phyloP scores from a whole-genome alignment of 805 yeast species.

The Wickerhamomyces kurtzmanii region DNA sequence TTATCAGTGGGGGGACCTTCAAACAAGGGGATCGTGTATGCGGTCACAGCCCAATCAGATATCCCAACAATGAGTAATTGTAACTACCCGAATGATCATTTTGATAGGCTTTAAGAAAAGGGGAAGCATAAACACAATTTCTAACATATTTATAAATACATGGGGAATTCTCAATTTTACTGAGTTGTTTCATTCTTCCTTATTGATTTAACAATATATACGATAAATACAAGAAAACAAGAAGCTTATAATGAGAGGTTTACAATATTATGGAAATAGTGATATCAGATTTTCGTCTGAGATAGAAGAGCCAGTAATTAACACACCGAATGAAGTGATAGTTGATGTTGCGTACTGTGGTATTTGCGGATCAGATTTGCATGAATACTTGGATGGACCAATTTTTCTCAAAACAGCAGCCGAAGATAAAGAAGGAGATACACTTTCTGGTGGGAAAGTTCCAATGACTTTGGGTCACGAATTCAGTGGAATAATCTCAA shows the following conservation, averaged over 20 bases:
- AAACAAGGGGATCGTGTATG: too few species aligned
- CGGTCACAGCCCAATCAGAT: too few species aligned
- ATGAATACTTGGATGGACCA: slow-evolving; percentile 51
- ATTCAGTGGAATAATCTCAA: slow-evolving; percentile 50
- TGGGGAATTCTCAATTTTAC: too few species aligned
- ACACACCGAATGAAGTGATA: slow-evolving; percentile 30
- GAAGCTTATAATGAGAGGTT: slow-evolving; percentile 34
- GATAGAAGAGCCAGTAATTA: slow-evolving; percentile 24
- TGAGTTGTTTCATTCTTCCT: too few species aligned
- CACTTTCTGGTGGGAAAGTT: slow-evolving; percentile 24
- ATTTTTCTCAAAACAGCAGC: slow-evolving; percentile 42
- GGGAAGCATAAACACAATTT: too few species aligned
- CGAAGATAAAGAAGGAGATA: slow-evolving; percentile 11
- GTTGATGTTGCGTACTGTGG: slow-evolving; percentile 42
- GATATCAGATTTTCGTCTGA: slow-evolving; percentile 23
- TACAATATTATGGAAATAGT: slow-evolving; percentile 28
- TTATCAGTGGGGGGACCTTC: too few species aligned
- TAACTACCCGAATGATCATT: too few species aligned
- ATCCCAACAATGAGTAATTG: too few species aligned
- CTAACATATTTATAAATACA: too few species aligned
- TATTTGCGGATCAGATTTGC: slow-evolving; percentile 53
- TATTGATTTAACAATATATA: too few species aligned
- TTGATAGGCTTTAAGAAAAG: too few species aligned
- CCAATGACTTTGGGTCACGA: slow-evolving; percentile 58
- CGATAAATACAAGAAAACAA: too few species aligned